These are phyloP conservation scores for Cladosporium sp. DNA, from an alignment of 2,329 filamentous ascomycete genomes.

Conservation along the genomic window DNA sequence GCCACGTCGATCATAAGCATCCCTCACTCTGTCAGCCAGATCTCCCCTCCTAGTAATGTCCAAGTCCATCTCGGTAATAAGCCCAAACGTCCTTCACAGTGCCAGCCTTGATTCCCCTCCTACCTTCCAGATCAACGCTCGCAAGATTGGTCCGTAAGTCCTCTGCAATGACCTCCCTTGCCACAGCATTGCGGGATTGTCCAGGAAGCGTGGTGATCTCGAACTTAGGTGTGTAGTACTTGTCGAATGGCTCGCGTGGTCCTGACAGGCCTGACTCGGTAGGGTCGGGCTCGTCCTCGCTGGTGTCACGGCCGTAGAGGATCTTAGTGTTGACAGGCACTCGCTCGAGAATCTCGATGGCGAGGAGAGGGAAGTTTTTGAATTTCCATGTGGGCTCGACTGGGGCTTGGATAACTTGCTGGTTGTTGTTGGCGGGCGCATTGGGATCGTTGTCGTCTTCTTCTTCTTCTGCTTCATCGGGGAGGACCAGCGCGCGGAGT, in stretches of 20 bases:
- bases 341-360: conserved; percentile 27
- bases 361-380: conserved; percentile 18
- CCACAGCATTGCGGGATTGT: not conserved
- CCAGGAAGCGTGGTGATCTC: not conserved
- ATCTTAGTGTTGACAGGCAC: conserved; percentile 25
- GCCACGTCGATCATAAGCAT: not conserved
- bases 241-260: conserved; percentile 9
- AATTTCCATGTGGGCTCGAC: conserved; percentile 11
- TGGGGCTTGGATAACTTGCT: conserved; percentile 16
- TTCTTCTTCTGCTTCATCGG: conserved; percentile 7
- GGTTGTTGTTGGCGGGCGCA: not conserved
- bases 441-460: conserved; percentile 16
- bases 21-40: not conserved
- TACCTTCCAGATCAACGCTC: not conserved
- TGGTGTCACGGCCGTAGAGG: conserved; percentile 22
- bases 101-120: conserved; percentile 17
- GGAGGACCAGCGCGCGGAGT: conserved; percentile 19
- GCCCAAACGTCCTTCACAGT: conserved; percentile 15
- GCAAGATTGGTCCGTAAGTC: conserved; percentile 1
- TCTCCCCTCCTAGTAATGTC: not conserved
- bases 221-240: conserved; percentile 17
- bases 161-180: conserved; percentile 1
- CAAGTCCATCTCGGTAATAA: not conserved
- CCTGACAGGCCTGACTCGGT: not conserved
- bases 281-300: not conserved